Evolutionary conservation across 2,329 filamentous ascomycete genomes (phyloP), one percentile per base, ranked within the genome.

Genomic region (Fusarium luffae): DNA sequence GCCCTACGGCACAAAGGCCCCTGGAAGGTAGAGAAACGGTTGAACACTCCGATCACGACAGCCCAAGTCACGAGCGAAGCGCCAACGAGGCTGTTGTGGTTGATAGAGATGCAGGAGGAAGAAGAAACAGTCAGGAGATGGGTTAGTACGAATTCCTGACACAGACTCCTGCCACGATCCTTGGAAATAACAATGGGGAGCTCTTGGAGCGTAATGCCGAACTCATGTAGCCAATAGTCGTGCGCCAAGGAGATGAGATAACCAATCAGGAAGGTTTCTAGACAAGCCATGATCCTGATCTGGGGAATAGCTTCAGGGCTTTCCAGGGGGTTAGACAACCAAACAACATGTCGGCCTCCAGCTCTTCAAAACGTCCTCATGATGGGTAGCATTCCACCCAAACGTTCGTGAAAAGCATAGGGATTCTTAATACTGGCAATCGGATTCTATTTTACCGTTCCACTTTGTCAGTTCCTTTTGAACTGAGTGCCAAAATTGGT

Each of bases 1-100:
- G 68, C 70, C 72, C 48, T 25, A 58, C 69, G 68, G 73, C 71
- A 69, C 73, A 65, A 49, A 74, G 63, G 63, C 68, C 69, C 56
- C 54, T 60, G 43, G 13, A 58, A 60, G 50, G 23, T 58, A 62
- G 59, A 64, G 32, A 66, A 49, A 49, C 47, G 55, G 55, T 62
- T 63, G 37, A 47, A 57, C 54, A 50, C 61, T 52, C 47, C 47
- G 41, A 54, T 66, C 59, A 63, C 69, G 47, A 66, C 59, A 62
- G 40, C 32, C 47, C 32, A 48, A 27, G 68, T 73, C 66, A 73
- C 61, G 56, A 63, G 59, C 52, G 19, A 50, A 61, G 21, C 54
- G 28, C 51, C 56, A 55, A 61, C 57, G 55, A 63, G 32, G 61
- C 43, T 56, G 65, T 67, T 64, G 69, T 63, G 69, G 59, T 62